Evolutionary conservation across 108 stramenopile genomes (phyloP), one percentile per base, ranked within the genome.

Genomic region (Pinguiococcus pyrenoidosus): DNA sequence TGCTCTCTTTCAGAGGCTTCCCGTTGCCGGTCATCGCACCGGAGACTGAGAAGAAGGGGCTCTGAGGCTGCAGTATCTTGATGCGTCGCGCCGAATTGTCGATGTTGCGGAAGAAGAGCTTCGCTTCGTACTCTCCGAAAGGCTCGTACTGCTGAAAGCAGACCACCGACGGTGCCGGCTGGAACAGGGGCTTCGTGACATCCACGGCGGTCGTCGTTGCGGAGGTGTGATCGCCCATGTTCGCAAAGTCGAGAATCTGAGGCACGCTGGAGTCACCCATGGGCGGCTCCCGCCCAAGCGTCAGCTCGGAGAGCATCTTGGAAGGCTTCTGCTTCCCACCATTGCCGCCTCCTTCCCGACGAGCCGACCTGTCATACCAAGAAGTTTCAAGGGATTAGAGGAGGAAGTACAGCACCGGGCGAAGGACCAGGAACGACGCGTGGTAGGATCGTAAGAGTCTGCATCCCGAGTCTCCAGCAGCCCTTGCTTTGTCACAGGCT

Each of bases 81-180:
- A 78, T 32, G 3, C 77, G 60, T 27, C 77, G 64, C 42, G 59
- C 57, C 16, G 70, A 71, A 39, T 66, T 37, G 41, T 75, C 74
- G 25, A 58, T 70, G 48, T 73, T 73, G 8, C 72, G 34, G 49
- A 73, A 70, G 37, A 25, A 66, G 2, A 73, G 29, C 36, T 52
- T 44, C 54, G 56, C 51, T 21, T 57, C 39, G 18, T 30, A 16
- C 24, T 33, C 36, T 4, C 56, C 35, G 23, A 73, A 73, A 8
- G 72, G 46, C 27, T 61, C 51, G 39, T 73, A 73, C n/a, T 64
- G 64, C 51, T 61, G 53, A 24, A 73, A 67, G 4, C 22, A 20
- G 23, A 73, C 26, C 18, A 23, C 36, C 2, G 51, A 51, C 14
- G 72, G 72, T 20, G 59, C 29, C 21, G 68, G 68, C 41, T 62